Base-by-base conservation (phyloP, 345 rosid species). In the Noccaea bulbosa region DNA sequence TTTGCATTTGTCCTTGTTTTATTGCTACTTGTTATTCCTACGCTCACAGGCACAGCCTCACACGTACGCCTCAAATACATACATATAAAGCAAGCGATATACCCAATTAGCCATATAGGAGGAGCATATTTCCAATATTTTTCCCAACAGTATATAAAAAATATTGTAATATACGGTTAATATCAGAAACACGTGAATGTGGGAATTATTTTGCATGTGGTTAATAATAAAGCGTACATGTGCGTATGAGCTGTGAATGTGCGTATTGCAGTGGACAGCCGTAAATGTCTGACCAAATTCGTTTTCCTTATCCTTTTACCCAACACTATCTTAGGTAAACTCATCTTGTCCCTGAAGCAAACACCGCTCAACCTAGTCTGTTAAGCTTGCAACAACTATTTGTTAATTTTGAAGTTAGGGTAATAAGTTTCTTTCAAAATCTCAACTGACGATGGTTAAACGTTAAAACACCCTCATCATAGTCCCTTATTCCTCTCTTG, bases 171-270 rank as follows among this genome's bases (percentile, higher is more conserved):
- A 27, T 27, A 27, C 30, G 30, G 30, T 27, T 27, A 27, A 27
- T 27, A 17, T 9, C 6, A 17, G 32, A 73, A 65, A 49, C 54
- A 73, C 45, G 71, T 32, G 66, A 57, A 59, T 7, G 41, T 41
- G 51, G n/a, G 45, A 43, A 37, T 34, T 53, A 59, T 51, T 30
- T 33, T 69, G 74, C 65, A 68, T 62, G 78, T 75, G 69, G 69
- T 60, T 54, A 62, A 62, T 61, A 61, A 38, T 62, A 59, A 68
- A 68, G 69, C 37, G 30, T 60, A 12, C 78, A 67, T 74, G 78
- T 67, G 73, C 15, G 38, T 60, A 46, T 74, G 73, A 60, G 78
- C 73, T 68, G 78, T 68, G 69, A 61, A 54, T 75, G 74, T 75
- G 69, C 45, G 32, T 35, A 53, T 68, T 14, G 51, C 64, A 61